These are phyloP conservation scores for Daucus carota DNA, from an alignment of 129 eudicot species.

Conservation along the genomic window DNA sequence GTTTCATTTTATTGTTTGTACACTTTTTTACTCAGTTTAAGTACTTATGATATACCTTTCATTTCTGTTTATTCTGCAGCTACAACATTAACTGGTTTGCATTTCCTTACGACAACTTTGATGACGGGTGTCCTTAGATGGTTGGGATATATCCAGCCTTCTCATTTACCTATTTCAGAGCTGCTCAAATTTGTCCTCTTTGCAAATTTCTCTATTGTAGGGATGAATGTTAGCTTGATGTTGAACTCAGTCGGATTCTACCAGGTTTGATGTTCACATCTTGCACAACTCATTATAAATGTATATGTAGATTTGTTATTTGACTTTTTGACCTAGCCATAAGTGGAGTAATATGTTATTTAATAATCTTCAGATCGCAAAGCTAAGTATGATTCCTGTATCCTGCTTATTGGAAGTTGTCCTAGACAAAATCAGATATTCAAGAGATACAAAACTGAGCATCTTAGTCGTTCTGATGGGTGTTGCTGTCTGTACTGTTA, in stretches of 20 bases:
- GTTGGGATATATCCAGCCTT: conserved; percentile 74
- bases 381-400: conserved; percentile 83
- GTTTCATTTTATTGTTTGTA: not conserved
- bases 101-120: conserved; percentile 69
- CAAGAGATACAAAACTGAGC: conserved; percentile 74
- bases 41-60: conserved; percentile 3
- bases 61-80: conserved; percentile 40
- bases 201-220: conserved; percentile 85
- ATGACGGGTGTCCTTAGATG: conserved; percentile 66
- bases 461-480: conserved; percentile 63
- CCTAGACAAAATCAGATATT: conserved; percentile 65
- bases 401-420: conserved; percentile 71
- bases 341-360: not conserved
- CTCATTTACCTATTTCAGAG: conserved; percentile 56
- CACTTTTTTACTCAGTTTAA: not conserved
- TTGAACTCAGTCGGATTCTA: conserved; percentile 90
- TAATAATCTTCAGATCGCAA: conserved; percentile 52
- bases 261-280: conserved; percentile 34
- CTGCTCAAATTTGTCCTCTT: conserved; percentile 59
- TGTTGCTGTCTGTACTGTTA: conserved; percentile 84
- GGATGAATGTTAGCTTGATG: conserved; percentile 89
- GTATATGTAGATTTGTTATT: not conserved
- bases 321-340: not conserved
- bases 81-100: conserved; percentile 78
- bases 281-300: not conserved